phyloP scores from a whole-genome alignment of 805 yeast species.

The Candida pseudoglaebosa region DNA sequence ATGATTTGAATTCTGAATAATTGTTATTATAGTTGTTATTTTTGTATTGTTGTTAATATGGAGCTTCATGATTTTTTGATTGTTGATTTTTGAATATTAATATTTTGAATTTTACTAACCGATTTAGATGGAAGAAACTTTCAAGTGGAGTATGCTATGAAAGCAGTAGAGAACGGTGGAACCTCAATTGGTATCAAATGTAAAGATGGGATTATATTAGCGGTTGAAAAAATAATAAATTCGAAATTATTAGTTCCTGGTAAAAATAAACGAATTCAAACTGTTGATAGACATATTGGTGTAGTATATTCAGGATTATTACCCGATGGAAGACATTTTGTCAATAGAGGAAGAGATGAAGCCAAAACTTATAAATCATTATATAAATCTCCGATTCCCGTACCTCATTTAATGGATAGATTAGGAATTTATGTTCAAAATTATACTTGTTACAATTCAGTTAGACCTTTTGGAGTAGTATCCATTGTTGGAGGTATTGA shows the following conservation, averaged over 20 bases:
- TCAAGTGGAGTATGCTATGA: constrained; percentile 96
- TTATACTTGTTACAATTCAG: constrained; percentile 92
- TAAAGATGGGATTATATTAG: constrained; percentile 92
- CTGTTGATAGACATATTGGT: constrained; percentile 90
- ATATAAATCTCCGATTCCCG: constrained; percentile 72
- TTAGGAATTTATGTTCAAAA: constrained; percentile 91
- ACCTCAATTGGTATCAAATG: constrained; percentile 91
- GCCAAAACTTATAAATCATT: constrained; percentile 71
- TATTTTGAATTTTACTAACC: constrained; percentile 40
- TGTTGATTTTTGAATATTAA: too few species aligned
- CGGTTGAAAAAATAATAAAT: constrained; percentile 87
- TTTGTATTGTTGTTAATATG: too few species aligned
- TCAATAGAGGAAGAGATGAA: constrained; percentile 88
- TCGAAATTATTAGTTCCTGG: constrained; percentile 88
- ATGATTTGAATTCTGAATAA: too few species aligned
- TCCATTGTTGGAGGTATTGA: constrained; percentile 94
- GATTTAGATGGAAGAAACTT: constrained; percentile 85
- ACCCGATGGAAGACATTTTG: constrained; percentile 96
- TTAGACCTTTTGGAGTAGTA: constrained; percentile 94
- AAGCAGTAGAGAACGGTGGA: constrained; percentile 97
- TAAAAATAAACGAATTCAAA: constrained; percentile 85
- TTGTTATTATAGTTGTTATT: too few species aligned
- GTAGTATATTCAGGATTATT: constrained; percentile 91
- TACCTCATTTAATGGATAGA: constrained; percentile 80
- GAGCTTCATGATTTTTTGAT: too few species aligned